A percentile compares a stretch with the other conserved stretches of the same genome.
phyloP scores from a whole-genome alignment of 116 monocot genomes.

The Iris pallida region DNA sequence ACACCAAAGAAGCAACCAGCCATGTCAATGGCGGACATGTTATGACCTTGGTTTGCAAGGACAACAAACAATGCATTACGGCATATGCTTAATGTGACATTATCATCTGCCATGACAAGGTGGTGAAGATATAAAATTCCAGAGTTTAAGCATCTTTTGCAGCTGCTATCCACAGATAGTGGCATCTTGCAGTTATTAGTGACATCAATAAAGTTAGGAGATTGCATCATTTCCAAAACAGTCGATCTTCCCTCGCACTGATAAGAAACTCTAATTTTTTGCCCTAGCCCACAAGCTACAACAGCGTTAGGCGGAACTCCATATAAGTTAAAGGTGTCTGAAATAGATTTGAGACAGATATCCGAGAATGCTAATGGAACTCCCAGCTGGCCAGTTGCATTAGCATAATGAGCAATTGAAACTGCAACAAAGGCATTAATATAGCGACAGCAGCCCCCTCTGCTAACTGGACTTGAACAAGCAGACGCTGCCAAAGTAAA shows the following conservation, averaged over 20 bases:
- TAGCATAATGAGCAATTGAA: constrained; percentile 75
- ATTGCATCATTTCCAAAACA: constrained; percentile 73
- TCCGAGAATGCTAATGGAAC: constrained; percentile 75
- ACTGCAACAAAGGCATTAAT: constrained; percentile 79
- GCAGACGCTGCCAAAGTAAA: constrained; percentile 48
- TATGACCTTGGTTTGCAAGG: constrained; percentile 54
- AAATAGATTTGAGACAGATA: constrained; percentile 51
- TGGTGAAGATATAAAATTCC: constrained; percentile 72
- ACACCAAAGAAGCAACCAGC: constrained; percentile 86
- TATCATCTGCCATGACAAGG: constrained; percentile 61
- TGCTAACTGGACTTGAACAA: constrained; percentile 58
- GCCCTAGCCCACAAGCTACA: constrained; percentile 68
- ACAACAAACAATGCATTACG: constrained; percentile 84
- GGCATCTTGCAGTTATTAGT: constrained; percentile 50
- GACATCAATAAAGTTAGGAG: constrained; percentile 72
- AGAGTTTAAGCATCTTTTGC: constrained; percentile 80
- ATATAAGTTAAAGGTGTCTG: constrained; percentile 50
- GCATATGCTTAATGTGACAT: constrained; percentile 77
- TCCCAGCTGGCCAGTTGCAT: constrained; percentile 61
- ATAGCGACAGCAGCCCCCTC: constrained; percentile 73
- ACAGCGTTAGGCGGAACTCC: constrained; percentile 56
- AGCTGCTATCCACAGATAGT: constrained; percentile 39
- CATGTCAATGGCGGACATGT: constrained; percentile 29
- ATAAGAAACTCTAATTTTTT: constrained; percentile 76
- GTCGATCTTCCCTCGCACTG: constrained; percentile 75